Evolutionary conservation across 129 eudicot genomes (phyloP).

Genomic region (Lactuca saligna): DNA sequence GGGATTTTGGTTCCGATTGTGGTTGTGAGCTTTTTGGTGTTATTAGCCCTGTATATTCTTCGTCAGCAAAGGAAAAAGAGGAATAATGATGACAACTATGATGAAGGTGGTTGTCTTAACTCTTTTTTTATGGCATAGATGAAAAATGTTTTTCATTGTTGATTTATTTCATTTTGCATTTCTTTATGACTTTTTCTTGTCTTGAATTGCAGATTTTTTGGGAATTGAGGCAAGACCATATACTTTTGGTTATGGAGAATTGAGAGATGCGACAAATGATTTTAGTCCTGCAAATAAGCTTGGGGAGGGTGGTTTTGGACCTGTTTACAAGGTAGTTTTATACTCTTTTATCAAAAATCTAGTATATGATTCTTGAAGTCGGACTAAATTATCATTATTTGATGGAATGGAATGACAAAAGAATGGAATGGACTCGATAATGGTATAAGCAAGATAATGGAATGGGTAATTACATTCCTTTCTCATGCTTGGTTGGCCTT

Average conservation of each 20-base stretch:
- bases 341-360: not conserved
- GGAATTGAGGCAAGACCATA: conserved; percentile 33
- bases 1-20: conserved; percentile 53
- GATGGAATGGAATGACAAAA: too few species aligned
- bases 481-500: too few species aligned
- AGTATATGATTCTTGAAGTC: not conserved
- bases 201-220: conserved; percentile 44
- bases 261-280: too few species aligned
- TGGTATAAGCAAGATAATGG: too few species aligned
- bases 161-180: not conserved
- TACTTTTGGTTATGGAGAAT: conserved; percentile 25
- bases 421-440: too few species aligned
- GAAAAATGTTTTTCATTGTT: conserved; percentile 5
- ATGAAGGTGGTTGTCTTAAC: conserved; percentile 42
- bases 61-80: conserved; percentile 47
- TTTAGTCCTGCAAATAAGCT: too few species aligned
- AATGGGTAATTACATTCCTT: too few species aligned
- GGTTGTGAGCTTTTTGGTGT: conserved; percentile 29
- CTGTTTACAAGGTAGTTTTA: conserved; percentile 34
- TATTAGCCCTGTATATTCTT: conserved; percentile 33
- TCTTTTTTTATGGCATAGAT: not conserved
- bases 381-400: not conserved
- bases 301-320: too few species aligned
- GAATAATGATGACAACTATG: conserved; percentile 38
- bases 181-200: not conserved